Evolutionary conservation across 148 eudicot species (phyloP).

Genomic region (Spergularia bocconei): DNA sequence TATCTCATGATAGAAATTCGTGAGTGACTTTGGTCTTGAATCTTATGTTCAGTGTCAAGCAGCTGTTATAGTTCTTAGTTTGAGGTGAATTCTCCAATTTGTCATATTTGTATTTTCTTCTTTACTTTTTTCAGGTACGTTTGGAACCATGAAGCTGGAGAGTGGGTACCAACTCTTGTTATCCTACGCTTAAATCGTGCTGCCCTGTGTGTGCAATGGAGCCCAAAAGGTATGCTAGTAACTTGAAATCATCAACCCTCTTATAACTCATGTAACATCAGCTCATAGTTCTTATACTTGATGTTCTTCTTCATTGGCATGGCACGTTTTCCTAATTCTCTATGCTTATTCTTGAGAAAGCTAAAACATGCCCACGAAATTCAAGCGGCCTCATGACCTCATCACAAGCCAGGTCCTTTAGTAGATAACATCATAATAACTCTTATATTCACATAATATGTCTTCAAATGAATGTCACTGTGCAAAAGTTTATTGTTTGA

Average conservation of each 20-base stretch:
- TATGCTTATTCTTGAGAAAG: not conserved
- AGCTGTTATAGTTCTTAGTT: not conserved
- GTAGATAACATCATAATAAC: not conserved
- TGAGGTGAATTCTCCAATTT: not conserved
- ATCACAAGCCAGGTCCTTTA: not conserved
- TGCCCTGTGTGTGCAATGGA: conserved; percentile 98
- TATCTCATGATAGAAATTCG: conserved; percentile 99
- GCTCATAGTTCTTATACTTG: not conserved
- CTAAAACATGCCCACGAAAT: too few species aligned
- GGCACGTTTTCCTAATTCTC: not conserved
- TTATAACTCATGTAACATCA: not conserved
- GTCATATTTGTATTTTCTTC: not conserved
- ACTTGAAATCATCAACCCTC: not conserved
- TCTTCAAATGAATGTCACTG: not conserved
- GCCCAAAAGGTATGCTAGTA: conserved; percentile 68
- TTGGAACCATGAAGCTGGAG: conserved; percentile 80
- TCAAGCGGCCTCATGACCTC: not conserved
- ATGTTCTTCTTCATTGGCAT: not conserved
- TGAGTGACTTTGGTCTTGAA: conserved; percentile 42
- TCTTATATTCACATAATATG: not conserved
- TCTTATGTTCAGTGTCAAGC: not conserved
- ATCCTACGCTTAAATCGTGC: conserved; percentile 96
- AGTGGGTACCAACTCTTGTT: conserved; percentile 97
- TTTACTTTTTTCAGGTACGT: conserved; percentile 63
- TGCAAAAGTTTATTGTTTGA: not conserved